A percentile compares a stretch with the other conserved stretches of the same genome.
Conservation (phyloP, 139 green algal species). For the Pleodorina starrii region DNA sequence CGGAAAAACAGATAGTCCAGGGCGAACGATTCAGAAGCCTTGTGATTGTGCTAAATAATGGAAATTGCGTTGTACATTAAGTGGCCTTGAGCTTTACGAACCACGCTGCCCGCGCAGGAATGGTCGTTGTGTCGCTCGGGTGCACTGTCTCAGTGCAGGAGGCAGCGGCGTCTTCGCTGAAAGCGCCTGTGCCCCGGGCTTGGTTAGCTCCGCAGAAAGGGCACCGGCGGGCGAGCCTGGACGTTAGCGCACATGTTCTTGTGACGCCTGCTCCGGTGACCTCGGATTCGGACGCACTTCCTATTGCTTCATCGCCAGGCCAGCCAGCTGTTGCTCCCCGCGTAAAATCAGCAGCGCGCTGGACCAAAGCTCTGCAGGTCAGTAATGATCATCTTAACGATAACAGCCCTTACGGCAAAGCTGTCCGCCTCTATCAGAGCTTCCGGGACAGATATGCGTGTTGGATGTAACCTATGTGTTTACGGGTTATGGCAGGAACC, state of each 20-base stretch:
- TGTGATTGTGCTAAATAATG: no score
- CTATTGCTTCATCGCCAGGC: not conserved
- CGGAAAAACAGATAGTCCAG: no score
- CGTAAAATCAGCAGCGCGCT: not conserved
- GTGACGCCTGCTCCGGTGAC: conserved; percentile 1
- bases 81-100: no score
- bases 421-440: not conserved
- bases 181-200: not conserved
- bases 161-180: not conserved
- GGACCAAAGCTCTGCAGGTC: conserved; percentile 20
- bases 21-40: no score
- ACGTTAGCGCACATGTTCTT: conserved; percentile 8
- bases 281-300: not conserved
- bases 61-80: no score
- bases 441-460: not conserved
- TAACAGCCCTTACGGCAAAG: not conserved
- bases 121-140: conserved; percentile 3
- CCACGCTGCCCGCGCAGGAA: conserved; percentile 19
- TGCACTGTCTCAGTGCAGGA: conserved; percentile 18
- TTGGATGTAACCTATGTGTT: not conserved
- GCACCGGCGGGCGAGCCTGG: not conserved
- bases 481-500: not conserved
- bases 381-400: not conserved
- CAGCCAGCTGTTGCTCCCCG: not conserved
- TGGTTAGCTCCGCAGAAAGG: conserved; percentile 15